These are phyloP conservation scores for Teunomyces atbi DNA, from an alignment of 805 yeast species.

Conservation along the genomic window DNA sequence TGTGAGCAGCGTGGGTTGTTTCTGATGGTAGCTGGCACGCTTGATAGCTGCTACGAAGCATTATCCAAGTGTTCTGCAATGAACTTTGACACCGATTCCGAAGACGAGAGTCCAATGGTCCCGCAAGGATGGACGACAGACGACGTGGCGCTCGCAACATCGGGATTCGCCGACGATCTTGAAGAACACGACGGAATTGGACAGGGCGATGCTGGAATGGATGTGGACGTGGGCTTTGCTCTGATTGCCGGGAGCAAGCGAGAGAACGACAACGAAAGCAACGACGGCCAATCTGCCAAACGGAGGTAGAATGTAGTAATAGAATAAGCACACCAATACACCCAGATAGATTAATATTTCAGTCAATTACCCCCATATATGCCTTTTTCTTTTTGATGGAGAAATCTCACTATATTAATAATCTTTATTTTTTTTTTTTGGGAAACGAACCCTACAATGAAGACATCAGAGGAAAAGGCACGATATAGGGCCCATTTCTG, in stretches of 20 bases:
- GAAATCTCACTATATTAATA: neutral
- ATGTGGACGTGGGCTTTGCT: slow-evolving; percentile 39
- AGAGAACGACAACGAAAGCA: neutral
- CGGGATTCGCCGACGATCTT: slow-evolving; percentile 40
- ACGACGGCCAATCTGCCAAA: neutral
- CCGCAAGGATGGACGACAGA: slow-evolving; percentile 24
- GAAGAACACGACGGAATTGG: slow-evolving; percentile 19
- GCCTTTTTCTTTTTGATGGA: neutral
- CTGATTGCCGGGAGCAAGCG: slow-evolving; percentile 34
- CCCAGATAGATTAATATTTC: too few species aligned
- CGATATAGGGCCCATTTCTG: slow-evolving; percentile 60
- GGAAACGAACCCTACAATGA: slow-evolving; percentile 46
- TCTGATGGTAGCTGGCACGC: slow-evolving; percentile 5
- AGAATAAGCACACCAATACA: neutral
- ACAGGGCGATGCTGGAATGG: slow-evolving; percentile 36
- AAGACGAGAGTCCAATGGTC: slow-evolving; percentile 14
- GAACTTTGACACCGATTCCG: slow-evolving; percentile 32
- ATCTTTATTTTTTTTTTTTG: neutral
- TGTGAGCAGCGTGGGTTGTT: slow-evolving; percentile 12
- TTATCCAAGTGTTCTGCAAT: slow-evolving; percentile 38
- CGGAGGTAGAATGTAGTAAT: neutral
- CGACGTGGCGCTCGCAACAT: slow-evolving; percentile 7
- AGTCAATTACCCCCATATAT: too few species aligned
- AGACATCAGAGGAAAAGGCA: slow-evolving; percentile 68
- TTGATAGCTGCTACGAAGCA: slow-evolving; percentile 27